Evolutionary conservation across 805 yeast genomes (phyloP), one percentile per base, ranked within the genome.

Genomic region (Priceomyces carsonii): DNA sequence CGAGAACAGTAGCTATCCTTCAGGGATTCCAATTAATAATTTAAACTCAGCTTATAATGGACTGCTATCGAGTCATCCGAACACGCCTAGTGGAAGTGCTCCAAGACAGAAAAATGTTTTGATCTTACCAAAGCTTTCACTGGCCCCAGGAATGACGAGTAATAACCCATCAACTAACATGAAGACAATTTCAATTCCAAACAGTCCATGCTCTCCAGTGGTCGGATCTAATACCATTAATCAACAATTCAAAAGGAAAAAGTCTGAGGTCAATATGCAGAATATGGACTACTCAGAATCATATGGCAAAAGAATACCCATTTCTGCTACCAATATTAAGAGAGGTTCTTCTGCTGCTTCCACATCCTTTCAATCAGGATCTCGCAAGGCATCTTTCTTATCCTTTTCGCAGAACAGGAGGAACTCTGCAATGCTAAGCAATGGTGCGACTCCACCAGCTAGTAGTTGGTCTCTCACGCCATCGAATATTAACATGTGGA

Each of bases 201-300:
- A 43, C 29, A 53, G 57, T 33, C 52, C 58, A 6, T 48, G 53
- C 9, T 47, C 60, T 3, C 51, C 61, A 18, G 37, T 39, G 15
- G 35, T 32, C 18, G 32, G 37, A 9, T 36, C 46, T 22, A 42
- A 29, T 33, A 26, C 37, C 5, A 35, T 38, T n/a, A 53, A 47
- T 31, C 65, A 60, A 46, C 66, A 54, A 33, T 67, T 66, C 44
- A 68, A 68, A 47, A 41, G 74, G n/a, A 67, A 66, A 38, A 67
- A 66, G 50, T 57, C 69, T 1, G 72, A 66, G 27, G 41, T 59
- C 14, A 61, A 51, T 36, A 47, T 58, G n/a, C 34, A 46, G 5
- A 35, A 29, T 21, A 36, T 32, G 9, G 46, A 43, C 9, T 39
- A 35, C 28, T 35, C 43, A 4, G 55, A 53, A 6, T 49, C 57